Percentiles rank a stretch among this genome's conserved stretches.
Evolutionary conservation across 345 rosid species (phyloP).

Genomic region (Mercurialis annua): DNA sequence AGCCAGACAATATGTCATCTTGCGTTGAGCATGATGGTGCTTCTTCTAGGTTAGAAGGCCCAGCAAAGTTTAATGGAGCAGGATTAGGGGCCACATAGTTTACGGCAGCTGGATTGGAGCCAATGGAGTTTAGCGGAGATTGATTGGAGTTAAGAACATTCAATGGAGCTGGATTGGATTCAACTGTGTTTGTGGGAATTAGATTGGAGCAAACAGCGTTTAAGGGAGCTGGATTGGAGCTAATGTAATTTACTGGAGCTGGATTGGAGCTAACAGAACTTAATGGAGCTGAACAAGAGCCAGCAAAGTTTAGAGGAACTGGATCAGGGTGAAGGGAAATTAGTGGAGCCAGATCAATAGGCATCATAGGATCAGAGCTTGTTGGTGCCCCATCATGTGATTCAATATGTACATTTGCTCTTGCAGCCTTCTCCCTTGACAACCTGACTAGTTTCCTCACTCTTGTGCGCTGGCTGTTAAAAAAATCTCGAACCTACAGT

Average conservation of each 20-base stretch:
- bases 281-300: slow-evolving; percentile 6
- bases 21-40: slow-evolving; percentile 46
- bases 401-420: slow-evolving; percentile 33
- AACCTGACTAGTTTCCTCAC: slow-evolving; percentile 76
- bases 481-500: slow-evolving; percentile 82
- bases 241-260: slow-evolving; percentile 15
- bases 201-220: slow-evolving; percentile 1
- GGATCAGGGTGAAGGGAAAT: slow-evolving; percentile 35
- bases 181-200: slow-evolving; percentile 13
- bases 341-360: slow-evolving; percentile 49
- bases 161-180: slow-evolving; percentile 8
- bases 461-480: slow-evolving; percentile 75
- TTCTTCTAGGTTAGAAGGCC: slow-evolving; percentile 41
- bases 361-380: slow-evolving; percentile 34
- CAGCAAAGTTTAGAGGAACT: slow-evolving; percentile 13
- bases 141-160: not conserved
- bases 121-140: slow-evolving; percentile 14
- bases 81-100: not conserved
- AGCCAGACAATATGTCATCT: slow-evolving; percentile 50
- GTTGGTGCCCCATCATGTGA: slow-evolving; percentile 28
- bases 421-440: slow-evolving; percentile 68
- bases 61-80: slow-evolving; percentile 8
- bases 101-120: slow-evolving; percentile 4
- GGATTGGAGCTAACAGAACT: not conserved
- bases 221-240: slow-evolving; percentile 5